Evolutionary conservation across 2,329 filamentous ascomycete species (phyloP), one percentile per base, ranked within the genome.

Genomic region (Diplodia mutila): DNA sequence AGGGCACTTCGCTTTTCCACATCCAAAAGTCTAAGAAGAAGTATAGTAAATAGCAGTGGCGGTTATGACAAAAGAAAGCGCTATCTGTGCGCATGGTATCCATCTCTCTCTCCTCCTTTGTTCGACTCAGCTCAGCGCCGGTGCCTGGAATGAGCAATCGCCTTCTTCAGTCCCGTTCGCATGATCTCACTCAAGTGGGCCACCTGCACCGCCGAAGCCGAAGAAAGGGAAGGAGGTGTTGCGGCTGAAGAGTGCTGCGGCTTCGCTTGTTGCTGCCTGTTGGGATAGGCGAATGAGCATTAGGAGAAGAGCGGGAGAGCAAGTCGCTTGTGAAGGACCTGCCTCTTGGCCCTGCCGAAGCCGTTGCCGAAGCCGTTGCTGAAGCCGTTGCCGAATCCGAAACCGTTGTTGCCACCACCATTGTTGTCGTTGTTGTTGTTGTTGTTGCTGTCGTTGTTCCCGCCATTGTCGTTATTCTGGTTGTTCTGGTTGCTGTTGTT

Each of bases 391-490:
- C 25, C 65, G 29, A 52, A 64, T 25, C 46, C 46, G 39, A 14
- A 34, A 18, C 32, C 53, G 34, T 16, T 66, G 61, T 4, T 57
- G 46, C 69, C 69, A 18, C 48, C 69, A 32, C 69, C 66, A 23
- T 67, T 68, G 18, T 59, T 64, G 29, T 65, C 69, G 34, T 16
- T 66, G 16, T 61, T 48, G 32, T 59, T 59, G 27, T 51, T 54
- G 39, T 59, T 65, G 8, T 25, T 25, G 27, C 59, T 70, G 53
- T 27, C 27, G 69, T 69, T 23, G 69, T 66, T 8, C 65, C 42
- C 25, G 21, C 67, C 61, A 4, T 63, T 65, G 29, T 68, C 67
- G 23, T 51, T 68, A 21, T 68, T 65, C 16, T 67, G 68, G n/a
- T 55, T 65, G 16, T 21, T 65, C 63, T 8, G 49, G 49, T 61